Evolutionary conservation across 169 alveolate species (phyloP).

Genomic region (Cryptosporidium muris): DNA sequence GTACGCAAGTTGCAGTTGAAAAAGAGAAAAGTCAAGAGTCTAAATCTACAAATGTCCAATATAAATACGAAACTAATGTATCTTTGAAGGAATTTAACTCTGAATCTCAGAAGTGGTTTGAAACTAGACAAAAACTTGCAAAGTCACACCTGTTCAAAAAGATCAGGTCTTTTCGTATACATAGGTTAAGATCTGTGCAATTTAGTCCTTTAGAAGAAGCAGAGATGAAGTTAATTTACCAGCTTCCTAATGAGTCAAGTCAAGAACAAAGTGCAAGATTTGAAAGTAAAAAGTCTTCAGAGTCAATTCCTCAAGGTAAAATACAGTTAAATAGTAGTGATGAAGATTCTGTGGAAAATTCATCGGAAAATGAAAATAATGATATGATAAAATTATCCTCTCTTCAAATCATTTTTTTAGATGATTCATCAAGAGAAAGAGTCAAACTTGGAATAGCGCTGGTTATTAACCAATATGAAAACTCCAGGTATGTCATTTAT

Average conservation of each 20-base stretch:
- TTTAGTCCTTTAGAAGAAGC: conserved; percentile 65
- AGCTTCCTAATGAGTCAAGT: conserved; percentile 3
- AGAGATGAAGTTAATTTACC: conserved; percentile 54
- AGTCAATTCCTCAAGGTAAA: neutral
- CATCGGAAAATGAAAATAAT: conserved; percentile 30
- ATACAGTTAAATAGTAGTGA: conserved; percentile 40
- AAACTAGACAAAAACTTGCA: conserved; percentile 25
- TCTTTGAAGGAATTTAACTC: conserved; percentile 57
- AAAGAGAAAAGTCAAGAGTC: neutral
- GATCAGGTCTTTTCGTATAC: conserved; percentile 42
- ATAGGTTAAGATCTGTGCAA: conserved; percentile 56
- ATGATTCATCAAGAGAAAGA: conserved; percentile 69
- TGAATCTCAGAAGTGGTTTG: conserved; percentile 46
- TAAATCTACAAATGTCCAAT: neutral
- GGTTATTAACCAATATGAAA: conserved; percentile 54
- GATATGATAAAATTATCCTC: conserved; percentile 39
- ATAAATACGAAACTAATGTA: neutral
- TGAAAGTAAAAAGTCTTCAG: neutral
- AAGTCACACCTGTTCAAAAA: conserved; percentile 30
- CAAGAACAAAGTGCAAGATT: conserved; percentile 9
- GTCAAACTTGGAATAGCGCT: conserved; percentile 55
- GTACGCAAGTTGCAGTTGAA: neutral
- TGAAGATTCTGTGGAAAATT: conserved; percentile 34
- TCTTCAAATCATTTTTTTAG: conserved; percentile 35
- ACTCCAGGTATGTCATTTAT: neutral